These are phyloP conservation scores for Hamiltosporidium tvaerminnensis DNA, from an alignment of 371 early-diverging fungal species.

Conservation along the genomic window DNA sequence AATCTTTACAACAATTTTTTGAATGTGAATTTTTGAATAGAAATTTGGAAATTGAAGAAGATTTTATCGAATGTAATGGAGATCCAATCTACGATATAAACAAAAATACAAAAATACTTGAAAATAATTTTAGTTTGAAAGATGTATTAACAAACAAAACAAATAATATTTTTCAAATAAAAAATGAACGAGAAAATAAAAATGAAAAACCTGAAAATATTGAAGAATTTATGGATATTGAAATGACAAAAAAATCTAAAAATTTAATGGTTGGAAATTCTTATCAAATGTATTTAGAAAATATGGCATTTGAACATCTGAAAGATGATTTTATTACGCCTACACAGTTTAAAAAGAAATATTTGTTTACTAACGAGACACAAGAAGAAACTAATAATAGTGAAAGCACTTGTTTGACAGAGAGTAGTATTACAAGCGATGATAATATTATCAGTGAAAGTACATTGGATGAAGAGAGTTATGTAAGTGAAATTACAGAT, in stretches of 20 bases:
- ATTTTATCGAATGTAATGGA: conserved; percentile 6
- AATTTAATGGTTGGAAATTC: background rate
- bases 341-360: background rate
- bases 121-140: conserved; percentile 5
- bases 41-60: conserved; percentile 1
- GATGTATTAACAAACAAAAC: background rate
- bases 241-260: background rate
- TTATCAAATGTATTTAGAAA: background rate
- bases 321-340: conserved; percentile 1
- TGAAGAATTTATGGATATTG: background rate
- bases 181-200: no score
- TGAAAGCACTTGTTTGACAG: background rate
- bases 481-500: background rate
- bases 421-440: background rate
- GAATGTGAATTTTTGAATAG: conserved; percentile 22
- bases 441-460: background rate
- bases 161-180: conserved; percentile 15
- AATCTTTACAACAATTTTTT: conserved; percentile 35
- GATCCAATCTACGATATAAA: conserved; percentile 7
- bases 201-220: conserved; percentile 3
- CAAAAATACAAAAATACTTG: conserved; percentile 20
- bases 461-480: background rate
- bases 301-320: background rate
- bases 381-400: background rate
- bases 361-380: background rate